phyloP scores from a whole-genome alignment of 352 stramenopile species.

The Globisporangium solare region DNA sequence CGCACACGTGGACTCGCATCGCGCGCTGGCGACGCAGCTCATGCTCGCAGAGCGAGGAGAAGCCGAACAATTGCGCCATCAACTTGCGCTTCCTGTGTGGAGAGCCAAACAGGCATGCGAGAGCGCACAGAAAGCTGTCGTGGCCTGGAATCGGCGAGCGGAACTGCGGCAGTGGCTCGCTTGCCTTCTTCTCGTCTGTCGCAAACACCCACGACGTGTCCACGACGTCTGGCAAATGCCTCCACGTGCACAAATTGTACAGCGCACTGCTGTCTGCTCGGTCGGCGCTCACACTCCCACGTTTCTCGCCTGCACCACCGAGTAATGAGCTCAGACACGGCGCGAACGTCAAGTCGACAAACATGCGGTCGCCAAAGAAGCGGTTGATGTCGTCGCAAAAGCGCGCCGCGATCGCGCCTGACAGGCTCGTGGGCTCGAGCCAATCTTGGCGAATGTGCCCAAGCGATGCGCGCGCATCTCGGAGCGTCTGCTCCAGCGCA shows the following conservation, averaged over 20 bases:
- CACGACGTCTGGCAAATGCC: conserved; percentile 19
- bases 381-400: conserved; percentile 35
- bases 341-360: conserved; percentile 40
- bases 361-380: conserved; percentile 23
- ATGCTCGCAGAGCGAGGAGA: too few species aligned
- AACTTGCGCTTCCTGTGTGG: conserved; percentile 16
- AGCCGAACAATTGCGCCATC: conserved; percentile 19
- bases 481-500: neutral
- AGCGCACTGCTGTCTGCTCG: neutral
- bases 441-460: too few species aligned
- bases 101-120: conserved; percentile 16
- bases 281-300: neutral
- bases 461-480: neutral
- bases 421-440: too few species aligned
- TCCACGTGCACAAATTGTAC: conserved; percentile 21
- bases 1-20: conserved; percentile 23
- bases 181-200: neutral
- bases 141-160: conserved; percentile 26
- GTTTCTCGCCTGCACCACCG: neutral
- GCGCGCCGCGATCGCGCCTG: conserved; percentile 1
- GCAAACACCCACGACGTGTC: conserved; percentile 27
- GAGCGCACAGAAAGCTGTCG: conserved; percentile 25
- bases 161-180: conserved; percentile 2
- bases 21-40: neutral
- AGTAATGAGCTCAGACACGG: conserved; percentile 5